Conservation (phyloP, 2,329 filamentous ascomycete species). For the Alternaria arbusti region DNA sequence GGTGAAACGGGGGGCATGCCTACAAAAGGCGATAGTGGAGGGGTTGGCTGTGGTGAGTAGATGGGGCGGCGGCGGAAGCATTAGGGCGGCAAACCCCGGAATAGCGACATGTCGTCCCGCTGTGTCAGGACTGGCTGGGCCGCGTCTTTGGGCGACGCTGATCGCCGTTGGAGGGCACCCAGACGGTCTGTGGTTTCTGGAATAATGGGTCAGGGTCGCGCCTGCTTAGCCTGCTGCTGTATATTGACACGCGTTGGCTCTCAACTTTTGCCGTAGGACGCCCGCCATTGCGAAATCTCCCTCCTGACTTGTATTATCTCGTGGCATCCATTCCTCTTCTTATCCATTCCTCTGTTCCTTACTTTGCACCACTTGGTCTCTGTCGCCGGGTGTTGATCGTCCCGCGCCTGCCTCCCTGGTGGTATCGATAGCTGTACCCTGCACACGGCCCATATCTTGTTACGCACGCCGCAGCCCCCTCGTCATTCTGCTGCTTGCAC, state of each 20-base stretch:
- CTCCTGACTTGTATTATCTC: background rate
- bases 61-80: constrained; percentile 5
- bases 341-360: background rate
- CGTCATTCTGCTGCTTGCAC: constrained; percentile 9
- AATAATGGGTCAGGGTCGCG: constrained; percentile 16
- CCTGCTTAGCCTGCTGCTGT: background rate
- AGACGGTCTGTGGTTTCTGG: constrained; percentile 6
- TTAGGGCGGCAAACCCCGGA: constrained; percentile 7
- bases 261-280: constrained; percentile 1
- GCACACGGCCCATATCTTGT: constrained; percentile 23
- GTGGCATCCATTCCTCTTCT: background rate
- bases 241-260: constrained; percentile 15
- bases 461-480: constrained; percentile 16
- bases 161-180: constrained; percentile 9
- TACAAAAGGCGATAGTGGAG: background rate
- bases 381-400: constrained; percentile 7
- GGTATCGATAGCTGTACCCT: constrained; percentile 25
- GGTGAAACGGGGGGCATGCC: constrained; percentile 19
- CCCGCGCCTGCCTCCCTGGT: constrained; percentile 20
- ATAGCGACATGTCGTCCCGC: constrained; percentile 1
- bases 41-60: constrained; percentile 4
- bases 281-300: constrained; percentile 9
- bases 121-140: constrained; percentile 1
- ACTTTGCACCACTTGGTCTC: background rate
- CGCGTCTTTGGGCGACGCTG: constrained; percentile 1